Percentiles rank a stretch among this genome's conserved stretches.
Conservation (phyloP, 164 flowering plant genomes). For the Stephania japonica region DNA sequence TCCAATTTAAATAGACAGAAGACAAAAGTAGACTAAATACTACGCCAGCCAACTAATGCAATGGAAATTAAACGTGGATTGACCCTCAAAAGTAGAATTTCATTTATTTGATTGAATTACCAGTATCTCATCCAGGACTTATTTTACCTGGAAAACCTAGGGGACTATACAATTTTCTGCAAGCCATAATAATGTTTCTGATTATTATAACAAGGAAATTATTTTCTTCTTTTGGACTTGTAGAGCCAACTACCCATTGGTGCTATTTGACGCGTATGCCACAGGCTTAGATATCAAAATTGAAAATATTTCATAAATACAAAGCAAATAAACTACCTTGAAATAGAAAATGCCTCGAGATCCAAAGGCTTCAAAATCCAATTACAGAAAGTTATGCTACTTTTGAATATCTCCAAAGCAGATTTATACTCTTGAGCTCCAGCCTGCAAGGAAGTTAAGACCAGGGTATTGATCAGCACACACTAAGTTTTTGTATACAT, state of each 20-base stretch:
- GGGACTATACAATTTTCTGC: no score
- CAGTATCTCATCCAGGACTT: no score
- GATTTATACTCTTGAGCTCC: conserved; percentile 41
- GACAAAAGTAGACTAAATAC: neutral
- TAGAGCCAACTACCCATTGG: neutral
- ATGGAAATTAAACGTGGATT: neutral
- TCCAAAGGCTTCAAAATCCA: conserved; percentile 54
- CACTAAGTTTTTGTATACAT: no score
- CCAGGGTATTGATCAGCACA: no score
- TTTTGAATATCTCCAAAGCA: conserved; percentile 43
- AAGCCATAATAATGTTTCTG: no score
- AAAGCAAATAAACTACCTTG: conserved; percentile 10
- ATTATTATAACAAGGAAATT: no score
- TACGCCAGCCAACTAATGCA: neutral
- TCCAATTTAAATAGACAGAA: neutral
- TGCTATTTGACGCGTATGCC: neutral
- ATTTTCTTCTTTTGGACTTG: neutral
- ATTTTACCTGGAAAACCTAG: no score
- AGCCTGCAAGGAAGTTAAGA: conserved; percentile 38
- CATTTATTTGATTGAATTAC: no score
- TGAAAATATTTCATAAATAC: neutral
- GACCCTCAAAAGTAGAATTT: no score
- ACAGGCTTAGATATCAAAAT: neutral
- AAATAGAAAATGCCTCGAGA: conserved; percentile 26
- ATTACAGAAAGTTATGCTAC: conserved; percentile 38